Evolutionary conservation across 768 basidiomycete genomes (phyloP), one percentile per base, ranked within the genome.

Genomic region (Leccinum ochraceum): DNA sequence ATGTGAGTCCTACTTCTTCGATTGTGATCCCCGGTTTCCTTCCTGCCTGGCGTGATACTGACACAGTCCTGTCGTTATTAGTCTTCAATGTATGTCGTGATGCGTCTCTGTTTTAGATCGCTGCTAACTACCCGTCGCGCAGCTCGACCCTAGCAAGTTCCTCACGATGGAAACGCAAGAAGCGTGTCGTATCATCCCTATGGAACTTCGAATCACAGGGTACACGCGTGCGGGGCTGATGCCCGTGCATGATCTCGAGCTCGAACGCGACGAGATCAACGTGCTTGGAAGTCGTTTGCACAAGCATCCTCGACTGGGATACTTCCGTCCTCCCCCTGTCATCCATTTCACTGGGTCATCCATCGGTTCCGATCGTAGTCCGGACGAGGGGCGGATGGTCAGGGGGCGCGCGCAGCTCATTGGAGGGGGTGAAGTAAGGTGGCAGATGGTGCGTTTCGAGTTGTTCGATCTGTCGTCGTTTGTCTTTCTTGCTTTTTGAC

Each of bases 121-220:
- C 16, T 28, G 16, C 37, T 54, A 20, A 63, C 2, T 24, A 30
- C 46, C 4, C n/a, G 1, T 24, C 20, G 20, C 46, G 14, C 10
- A 73, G 73, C 64, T 75, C 42, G 67, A 66, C 51, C 46, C 56
- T 58, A 37, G 53, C 24, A 73, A 75, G 32, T 80, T 78, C 65
- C 61, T 66, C 37, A 67, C 71, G 14, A 59, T 69, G 20, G 61
- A 62, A 3, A 65, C 76, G 3, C 69, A 74, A 61, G 85, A 84
- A 70, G 83, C 79, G 2, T 78, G 79, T 54, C 78, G 80, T n/a
- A 79, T 85, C 81, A 22, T 86, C 48, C 83, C 84, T 2, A 72
- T 84, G 74, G 77, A 76, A 20, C 57, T 86, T n/a, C 77, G 74
- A 11, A 68, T 82, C 42, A 63, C 68, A 0, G 73, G 77, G 4